Evolutionary conservation across 345 rosid genomes (phyloP), one percentile per base, ranked within the genome.

Genomic region (Punica granatum): DNA sequence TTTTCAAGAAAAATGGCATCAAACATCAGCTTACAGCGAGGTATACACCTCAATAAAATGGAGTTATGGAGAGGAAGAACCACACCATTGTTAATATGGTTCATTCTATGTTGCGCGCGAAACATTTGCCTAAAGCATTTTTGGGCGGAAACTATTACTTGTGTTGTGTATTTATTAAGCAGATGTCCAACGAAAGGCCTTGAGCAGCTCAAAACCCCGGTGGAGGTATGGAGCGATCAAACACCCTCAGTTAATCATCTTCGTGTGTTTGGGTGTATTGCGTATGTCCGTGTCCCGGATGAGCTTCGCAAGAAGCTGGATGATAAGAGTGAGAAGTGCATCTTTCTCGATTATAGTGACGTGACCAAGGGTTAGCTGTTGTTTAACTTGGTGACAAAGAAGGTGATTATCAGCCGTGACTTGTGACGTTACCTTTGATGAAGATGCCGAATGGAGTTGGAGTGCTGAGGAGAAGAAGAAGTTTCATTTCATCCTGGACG

Each of bases 381-480:
- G 16, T 42, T 14, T 15, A 58, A 69, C 36, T 26, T 18, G 0
- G 11, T 58, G 2, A 69, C 36, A 2, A 42, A 60, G 16, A 58
- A 69, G 31, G 14, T 69, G 26, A 10, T 69, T 6, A 60, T 60
- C 19, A 58, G 18, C 19, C 18, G 65, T 26, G n/a, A n/a, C n/a
- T n/a, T n/a, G n/a, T n/a, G 71, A 59, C 35, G 63, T 67, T 25
- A 23, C 15, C 34, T 67, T 54, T 39, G 62, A 51, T n/a, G 48
- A 67, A 15, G 34, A 21, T 11, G 18, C 10, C 16, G 28, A 2
- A 13, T 65, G 58, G 54, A 43, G 13, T 65, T 62, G 4, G 65
- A 9, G 14, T 62, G 5, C 0, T 15, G 42, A 1, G 3, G 26
- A 14, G 31, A n/a, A n/a, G n/a, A n/a, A n/a, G n/a, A n/a, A 15